These are phyloP conservation scores for Gaultheria prostrata DNA, from an alignment of 148 eudicot genomes.

Conservation along the genomic window DNA sequence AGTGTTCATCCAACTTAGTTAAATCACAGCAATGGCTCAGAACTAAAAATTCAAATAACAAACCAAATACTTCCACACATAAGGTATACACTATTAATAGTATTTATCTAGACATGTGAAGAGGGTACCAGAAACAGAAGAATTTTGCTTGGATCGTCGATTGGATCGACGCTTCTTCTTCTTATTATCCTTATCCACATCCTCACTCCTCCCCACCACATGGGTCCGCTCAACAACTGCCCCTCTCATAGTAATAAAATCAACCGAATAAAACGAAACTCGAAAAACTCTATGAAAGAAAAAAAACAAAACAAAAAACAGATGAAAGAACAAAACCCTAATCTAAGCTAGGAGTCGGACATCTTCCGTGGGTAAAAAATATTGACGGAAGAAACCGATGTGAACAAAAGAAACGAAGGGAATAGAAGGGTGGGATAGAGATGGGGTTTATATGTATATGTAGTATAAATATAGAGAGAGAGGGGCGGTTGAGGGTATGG, in stretches of 20 bases:
- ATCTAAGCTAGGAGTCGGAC: conserved; percentile 19
- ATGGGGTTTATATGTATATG: background rate
- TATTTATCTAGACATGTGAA: background rate
- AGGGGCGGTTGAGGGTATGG: background rate
- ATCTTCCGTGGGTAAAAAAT: conserved; percentile 43
- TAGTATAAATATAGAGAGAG: background rate
- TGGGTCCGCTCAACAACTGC: conserved; percentile 32
- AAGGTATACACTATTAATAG: no score
- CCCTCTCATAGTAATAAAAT: conserved; percentile 31
- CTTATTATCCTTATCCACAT: conserved; percentile 44
- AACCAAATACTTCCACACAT: background rate
- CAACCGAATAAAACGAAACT: background rate
- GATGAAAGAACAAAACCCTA: conserved; percentile 5
- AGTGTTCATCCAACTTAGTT: conserved; percentile 8
- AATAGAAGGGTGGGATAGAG: conserved; percentile 8
- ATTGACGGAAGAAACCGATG: conserved; percentile 42
- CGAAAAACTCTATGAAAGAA: background rate
- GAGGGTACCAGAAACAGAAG: conserved; percentile 49
- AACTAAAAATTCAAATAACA: background rate
- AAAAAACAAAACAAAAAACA: background rate
- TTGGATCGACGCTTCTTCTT: conserved; percentile 66
- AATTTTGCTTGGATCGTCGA: conserved; percentile 52
- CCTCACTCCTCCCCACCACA: conserved; percentile 27
- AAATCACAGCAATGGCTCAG: background rate
- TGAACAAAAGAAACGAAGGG: conserved; percentile 15